Conservation (phyloP, 306 rosid species). For the Prunus padus region DNA sequence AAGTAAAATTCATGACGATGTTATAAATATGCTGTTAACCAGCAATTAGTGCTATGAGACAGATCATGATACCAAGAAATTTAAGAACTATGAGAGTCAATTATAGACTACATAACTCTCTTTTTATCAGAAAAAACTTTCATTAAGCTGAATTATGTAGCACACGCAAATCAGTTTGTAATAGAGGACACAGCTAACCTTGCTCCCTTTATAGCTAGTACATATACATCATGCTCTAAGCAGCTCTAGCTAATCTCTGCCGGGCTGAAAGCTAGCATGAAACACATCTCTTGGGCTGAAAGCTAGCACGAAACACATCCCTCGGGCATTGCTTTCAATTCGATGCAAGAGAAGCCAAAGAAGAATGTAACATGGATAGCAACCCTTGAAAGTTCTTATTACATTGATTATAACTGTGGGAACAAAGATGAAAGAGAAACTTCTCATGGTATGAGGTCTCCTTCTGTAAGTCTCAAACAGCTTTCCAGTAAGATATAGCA, state of each 20-base stretch:
- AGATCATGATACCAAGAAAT: no score
- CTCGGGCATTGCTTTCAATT: neutral
- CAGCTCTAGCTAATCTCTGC: neutral
- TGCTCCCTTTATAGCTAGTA: no score
- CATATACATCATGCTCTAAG: neutral
- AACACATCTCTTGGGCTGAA: neutral
- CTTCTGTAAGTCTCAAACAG: slow-evolving; percentile 36
- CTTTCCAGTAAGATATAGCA: slow-evolving; percentile 74
- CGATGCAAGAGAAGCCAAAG: neutral
- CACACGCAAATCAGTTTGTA: neutral
- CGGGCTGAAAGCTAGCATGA: neutral
- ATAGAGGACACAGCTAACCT: neutral
- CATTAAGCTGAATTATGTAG: neutral
- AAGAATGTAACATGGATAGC: neutral
- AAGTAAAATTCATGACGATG: no score
- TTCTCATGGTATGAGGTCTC: neutral
- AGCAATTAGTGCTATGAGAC: no score
- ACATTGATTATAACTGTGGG: neutral
- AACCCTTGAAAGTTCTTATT: neutral
- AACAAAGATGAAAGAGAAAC: neutral
- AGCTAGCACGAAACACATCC: neutral
- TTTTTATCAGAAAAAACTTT: neutral
- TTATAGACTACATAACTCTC: no score
- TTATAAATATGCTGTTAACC: no score
- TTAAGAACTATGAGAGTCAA: no score